phyloP scores from a whole-genome alignment of 164 flowering plant species.

The Aristolochia fimbriata region DNA sequence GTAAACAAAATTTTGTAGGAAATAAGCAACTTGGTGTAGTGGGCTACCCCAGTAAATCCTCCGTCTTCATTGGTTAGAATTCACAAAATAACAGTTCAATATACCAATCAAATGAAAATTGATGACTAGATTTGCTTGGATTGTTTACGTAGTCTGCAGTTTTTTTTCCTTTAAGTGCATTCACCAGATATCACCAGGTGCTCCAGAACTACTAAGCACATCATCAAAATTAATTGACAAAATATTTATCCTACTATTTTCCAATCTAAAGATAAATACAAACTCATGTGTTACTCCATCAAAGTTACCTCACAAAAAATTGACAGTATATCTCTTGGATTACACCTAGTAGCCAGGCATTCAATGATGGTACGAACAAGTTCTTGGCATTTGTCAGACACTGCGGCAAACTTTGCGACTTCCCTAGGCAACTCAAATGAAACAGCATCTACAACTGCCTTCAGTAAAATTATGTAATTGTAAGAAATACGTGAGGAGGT shows the following conservation, averaged over 20 bases:
- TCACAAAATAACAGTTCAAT: too few relatives aligned
- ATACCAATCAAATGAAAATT: too few relatives aligned
- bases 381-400: slow-evolving; percentile 34
- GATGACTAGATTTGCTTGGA: too few relatives aligned
- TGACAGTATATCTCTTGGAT: slow-evolving; percentile 74
- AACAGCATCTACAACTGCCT: slow-evolving; percentile 51
- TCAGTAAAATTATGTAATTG: background rate
- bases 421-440: slow-evolving; percentile 67
- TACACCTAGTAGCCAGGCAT: slow-evolving; percentile 29
- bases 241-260: background rate
- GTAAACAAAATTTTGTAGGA: too few relatives aligned
- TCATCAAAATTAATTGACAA: background rate
- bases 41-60: too few relatives aligned
- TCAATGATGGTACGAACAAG: slow-evolving; percentile 33
- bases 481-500: background rate
- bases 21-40: too few relatives aligned
- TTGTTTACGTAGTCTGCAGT: too few relatives aligned
- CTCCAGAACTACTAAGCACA: background rate
- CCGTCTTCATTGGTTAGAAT: too few relatives aligned
- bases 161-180: background rate
- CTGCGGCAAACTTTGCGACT: slow-evolving; percentile 40
- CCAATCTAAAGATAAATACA: too few relatives aligned
- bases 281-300: background rate
- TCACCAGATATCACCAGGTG: background rate
- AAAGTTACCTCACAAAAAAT: slow-evolving; percentile 56